Base-by-base conservation (phyloP, 2,329 filamentous ascomycete species). In the Trichoderma hamatum region DNA sequence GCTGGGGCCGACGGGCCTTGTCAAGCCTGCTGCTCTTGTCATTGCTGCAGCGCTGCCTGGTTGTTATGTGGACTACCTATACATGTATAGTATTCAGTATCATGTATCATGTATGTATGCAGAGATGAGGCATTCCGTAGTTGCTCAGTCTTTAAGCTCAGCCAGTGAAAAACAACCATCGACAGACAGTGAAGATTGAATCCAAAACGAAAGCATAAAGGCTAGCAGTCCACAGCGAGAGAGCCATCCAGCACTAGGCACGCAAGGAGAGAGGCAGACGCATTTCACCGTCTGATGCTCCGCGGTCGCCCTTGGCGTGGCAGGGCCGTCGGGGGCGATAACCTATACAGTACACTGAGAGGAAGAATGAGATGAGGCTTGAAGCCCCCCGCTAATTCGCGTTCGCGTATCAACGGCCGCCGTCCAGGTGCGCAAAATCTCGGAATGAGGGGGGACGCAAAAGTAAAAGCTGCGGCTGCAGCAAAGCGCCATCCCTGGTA, bases 401-500 rank as follows among this genome's bases (percentile, higher is more conserved):
- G 52, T 58, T 66, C 63, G 63, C 63, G 63, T 46, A 66, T 49
- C 63, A 66, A 58, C 63, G 39, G 63, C 51, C 36, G 24, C 61
- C 63, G 52, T 58, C 14, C 46, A 49, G 24, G 46, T 49, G 21
- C n/a, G 63, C 52, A 66, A 66, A 58, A 66, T 56, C 63, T 66
- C 52, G 63, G 63, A 30, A 66, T 56, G 26, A 5, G 51, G 52
- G 52, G 51, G 52, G 30, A 34, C 26, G 19, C 55, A n/a, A 52
- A 52, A 21, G 61, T 64, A 28, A 49, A 49, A 64, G 49, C 61
- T 54, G 61, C 49, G 32, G 60, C 46, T 63, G 51, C 62, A 65
- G n/a, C 62, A 56, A 36, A 65, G 61, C n/a, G 32, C 24, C 51
- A 54, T 54, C 24, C 51, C 46, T 49, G 46, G 46, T 49, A 24